phyloP scores from a whole-genome alignment of 306 rosid genomes.

The Quercus bicolor region DNA sequence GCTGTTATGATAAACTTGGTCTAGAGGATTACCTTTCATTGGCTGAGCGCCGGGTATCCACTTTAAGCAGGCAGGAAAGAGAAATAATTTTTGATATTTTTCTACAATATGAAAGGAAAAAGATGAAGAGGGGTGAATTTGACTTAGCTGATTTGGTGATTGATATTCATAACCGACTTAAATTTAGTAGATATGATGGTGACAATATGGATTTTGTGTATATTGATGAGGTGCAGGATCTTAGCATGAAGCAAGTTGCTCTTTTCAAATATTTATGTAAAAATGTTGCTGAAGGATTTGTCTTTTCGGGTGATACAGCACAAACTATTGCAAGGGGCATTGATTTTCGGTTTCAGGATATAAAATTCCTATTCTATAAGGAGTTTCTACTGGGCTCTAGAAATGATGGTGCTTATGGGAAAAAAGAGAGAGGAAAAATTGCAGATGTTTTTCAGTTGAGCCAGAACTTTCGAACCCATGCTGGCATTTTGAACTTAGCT shows the following conservation, averaged over 20 bases:
- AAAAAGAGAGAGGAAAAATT: conserved; percentile 36
- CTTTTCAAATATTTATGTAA: conserved; percentile 61
- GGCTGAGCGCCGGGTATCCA: conserved; percentile 44
- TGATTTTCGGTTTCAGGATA: conserved; percentile 74
- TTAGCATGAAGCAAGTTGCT: conserved; percentile 74
- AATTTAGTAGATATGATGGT: conserved; percentile 37
- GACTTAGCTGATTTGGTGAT: conserved; percentile 73
- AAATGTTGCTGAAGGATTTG: conserved; percentile 75
- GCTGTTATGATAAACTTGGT: conserved; percentile 38
- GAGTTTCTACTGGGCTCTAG: conserved; percentile 45
- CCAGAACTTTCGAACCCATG: conserved; percentile 75
- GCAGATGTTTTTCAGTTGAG: conserved; percentile 48
- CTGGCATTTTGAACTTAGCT: conserved; percentile 60
- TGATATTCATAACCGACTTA: conserved; percentile 57
- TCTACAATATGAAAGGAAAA: conserved; percentile 59
- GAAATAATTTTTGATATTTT: conserved; percentile 50
- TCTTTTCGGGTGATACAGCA: conserved; percentile 81
- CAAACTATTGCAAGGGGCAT: conserved; percentile 83
- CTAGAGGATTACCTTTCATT: conserved; percentile 43
- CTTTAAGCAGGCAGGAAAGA: conserved; percentile 42
- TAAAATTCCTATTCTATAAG: conserved; percentile 53
- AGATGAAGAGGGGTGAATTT: conserved; percentile 57
- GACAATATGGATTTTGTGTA: conserved; percentile 61
- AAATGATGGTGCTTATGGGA: conserved; percentile 12
- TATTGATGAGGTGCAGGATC: conserved; percentile 85